Base-by-base conservation (phyloP, 768 basidiomycete genomes). In the Macrolepiota albuminosa region DNA sequence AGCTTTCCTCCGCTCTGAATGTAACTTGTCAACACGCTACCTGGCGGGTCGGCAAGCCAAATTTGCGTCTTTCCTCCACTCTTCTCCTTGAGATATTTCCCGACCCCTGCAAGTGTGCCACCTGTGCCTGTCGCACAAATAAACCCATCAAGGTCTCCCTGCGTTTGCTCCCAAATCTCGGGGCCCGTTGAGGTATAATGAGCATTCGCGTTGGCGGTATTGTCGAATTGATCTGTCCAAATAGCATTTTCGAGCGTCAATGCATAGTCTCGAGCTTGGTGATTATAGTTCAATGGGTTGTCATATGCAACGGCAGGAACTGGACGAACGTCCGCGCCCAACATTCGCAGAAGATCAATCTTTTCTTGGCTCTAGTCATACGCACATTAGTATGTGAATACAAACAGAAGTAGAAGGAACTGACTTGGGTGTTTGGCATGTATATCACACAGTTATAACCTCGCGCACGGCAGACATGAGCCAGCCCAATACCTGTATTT, bases 171-270 rank as follows among this genome's bases (percentile, higher is more conserved):
- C 93, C 93, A 97, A 55, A 99, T 95, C 74, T 99, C 97, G 0
- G 97, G 97, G 0, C 96, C 97, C 4, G 96, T 99, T 4, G 93
- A 85, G 42, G 78, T 69, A 71, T 95, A 97, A 71, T 99, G 97
- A 21, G 87, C 88, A 24, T 86, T 67, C 16, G 95, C 85, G 70
- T 99, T 99, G 21, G 96, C 93, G 29, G 80, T 85, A 74, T 98
- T 98, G 76, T 98, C 96, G 69, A 99, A 98, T 73, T 99, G 97
- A 76, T 99, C 84, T 8, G 93, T 98, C 96, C 97, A 98, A 58
- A 98, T 84, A 10, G 93, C 88, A 69, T 97, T 97, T 1, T 79
- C 75, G 26, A 88, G 71, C 16, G 77, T 75, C 43, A 82, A 81
- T 39, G 97, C 96, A 62, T 87, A 91, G 64, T 94, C 91, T 49